These are phyloP conservation scores for Echria macrotheca DNA, from an alignment of 495 filamentous ascomycete genomes.

Conservation along the genomic window DNA sequence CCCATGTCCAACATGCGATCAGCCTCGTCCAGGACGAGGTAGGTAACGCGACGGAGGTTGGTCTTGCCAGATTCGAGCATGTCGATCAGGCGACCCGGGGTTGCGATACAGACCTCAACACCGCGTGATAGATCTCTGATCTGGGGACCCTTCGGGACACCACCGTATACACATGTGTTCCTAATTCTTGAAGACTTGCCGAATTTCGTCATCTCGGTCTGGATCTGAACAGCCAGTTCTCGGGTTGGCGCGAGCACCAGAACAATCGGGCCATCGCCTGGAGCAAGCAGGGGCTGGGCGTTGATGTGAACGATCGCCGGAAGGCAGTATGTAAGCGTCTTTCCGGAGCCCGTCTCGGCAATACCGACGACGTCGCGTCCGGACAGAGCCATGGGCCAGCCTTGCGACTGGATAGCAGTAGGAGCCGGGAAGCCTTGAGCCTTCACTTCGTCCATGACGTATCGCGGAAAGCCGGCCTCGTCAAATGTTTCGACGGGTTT, in stretches of 20 bases:
- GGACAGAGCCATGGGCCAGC: conserved; percentile 98
- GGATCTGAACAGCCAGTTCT: conserved; percentile 97
- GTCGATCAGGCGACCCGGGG: conserved; percentile 93
- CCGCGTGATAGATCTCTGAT: conserved; percentile 87
- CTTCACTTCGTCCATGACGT: conserved; percentile 98
- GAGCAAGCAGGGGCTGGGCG: conserved; percentile 93
- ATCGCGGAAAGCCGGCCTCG: conserved; percentile 92
- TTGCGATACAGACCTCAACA: conserved; percentile 91
- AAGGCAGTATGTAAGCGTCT: conserved; percentile 97
- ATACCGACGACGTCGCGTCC: conserved; percentile 99
- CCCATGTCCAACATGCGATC: conserved; percentile 92
- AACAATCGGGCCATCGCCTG: conserved; percentile 94
- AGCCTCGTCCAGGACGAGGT: conserved; percentile 84
- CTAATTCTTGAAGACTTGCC: conserved; percentile 96
- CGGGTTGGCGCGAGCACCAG: conserved; percentile 92
- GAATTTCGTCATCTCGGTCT: conserved; percentile 91
- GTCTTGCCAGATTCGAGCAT: conserved; percentile 98
- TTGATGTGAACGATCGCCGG: conserved; percentile 99
- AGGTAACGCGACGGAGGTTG: conserved; percentile 95
- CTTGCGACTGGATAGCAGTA: conserved; percentile 95
- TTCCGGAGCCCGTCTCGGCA: conserved; percentile 97
- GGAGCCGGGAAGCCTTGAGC: conserved; percentile 88
- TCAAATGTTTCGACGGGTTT: conserved; percentile 95
- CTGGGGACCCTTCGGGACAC: conserved; percentile 94
- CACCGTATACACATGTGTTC: conserved; percentile 98